Evolutionary conservation across 257 asterid species (phyloP), one percentile per base, ranked within the genome.

Genomic region (Nicotiana knightiana): DNA sequence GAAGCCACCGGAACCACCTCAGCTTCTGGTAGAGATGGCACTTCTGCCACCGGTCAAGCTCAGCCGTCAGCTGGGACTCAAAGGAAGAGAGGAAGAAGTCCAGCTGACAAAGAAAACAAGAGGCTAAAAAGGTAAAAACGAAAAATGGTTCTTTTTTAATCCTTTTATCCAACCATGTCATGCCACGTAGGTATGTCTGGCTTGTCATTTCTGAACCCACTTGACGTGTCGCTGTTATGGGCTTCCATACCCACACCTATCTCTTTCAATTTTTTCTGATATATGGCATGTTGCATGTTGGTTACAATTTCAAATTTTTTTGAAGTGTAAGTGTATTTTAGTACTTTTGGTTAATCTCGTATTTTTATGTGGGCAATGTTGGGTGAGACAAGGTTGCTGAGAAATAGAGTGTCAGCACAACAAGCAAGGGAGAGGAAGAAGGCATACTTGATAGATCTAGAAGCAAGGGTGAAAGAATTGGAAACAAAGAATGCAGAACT

Each of bases 351-450:
- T 21, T 55, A 35, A 30, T 16, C 13, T 61, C 32, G 83, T 81
- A 58, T 65, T 51, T 80, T 85, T 39, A 77, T 83, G 58, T 55
- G 24, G 11, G 67, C 48, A 43, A 43, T 43, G 48, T 43, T 43
- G 64, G 81, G 76, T 67, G 68, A 70, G 79, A 12, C 24, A 84
- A 94, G 99, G 93, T 91, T 96, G 93, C 81, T 96, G 92, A 93
- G 99, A 91, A 96, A 96, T 86, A 89, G 99, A 93, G 99, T 96
- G 28, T 96, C 99, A 12, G 99, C 99, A 37, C 99, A 96, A 83
- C 98, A 94, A 88, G 99, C 99, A 67, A 94, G 99, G 90, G 99
- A 96, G 90, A 92, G 99, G 90, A 96, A 96, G 94, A 96, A 96
- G 88, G 98, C 97, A 4, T 93, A 96, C 82, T 82, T 96, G 92